Evolutionary conservation across 2,329 filamentous ascomycete genomes (phyloP).

Genomic region (Zasmidium citrigriseum): DNA sequence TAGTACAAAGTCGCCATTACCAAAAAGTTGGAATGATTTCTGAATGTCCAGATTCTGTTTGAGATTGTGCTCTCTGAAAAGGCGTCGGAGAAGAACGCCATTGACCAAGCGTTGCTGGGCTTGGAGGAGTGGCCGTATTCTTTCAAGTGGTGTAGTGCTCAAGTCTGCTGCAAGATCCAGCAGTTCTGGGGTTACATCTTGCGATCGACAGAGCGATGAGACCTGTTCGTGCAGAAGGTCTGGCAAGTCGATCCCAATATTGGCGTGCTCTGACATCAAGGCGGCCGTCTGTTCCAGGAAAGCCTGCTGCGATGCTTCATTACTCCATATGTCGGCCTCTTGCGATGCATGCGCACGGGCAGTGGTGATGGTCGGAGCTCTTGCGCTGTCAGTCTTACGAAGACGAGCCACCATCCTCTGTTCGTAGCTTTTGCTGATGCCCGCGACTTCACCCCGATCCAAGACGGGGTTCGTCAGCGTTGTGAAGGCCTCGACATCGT

Average conservation of each 20-base stretch:
- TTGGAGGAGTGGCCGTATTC: slow-evolving; percentile 60
- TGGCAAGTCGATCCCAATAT: background rate
- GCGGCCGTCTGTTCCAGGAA: slow-evolving; percentile 6
- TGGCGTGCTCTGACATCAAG: slow-evolving; percentile 7
- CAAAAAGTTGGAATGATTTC: slow-evolving; percentile 77
- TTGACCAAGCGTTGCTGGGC: slow-evolving; percentile 78
- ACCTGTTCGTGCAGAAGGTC: slow-evolving; percentile 1
- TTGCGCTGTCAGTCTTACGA: background rate
- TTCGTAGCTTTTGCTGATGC: background rate
- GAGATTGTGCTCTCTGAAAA: slow-evolving; percentile 74
- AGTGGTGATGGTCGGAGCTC: background rate
- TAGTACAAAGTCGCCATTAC: slow-evolving; percentile 80
- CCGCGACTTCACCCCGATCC: background rate
- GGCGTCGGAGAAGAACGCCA: slow-evolving; percentile 70
- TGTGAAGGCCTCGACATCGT: background rate
- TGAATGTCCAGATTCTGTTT: slow-evolving; percentile 73
- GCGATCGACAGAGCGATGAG: background rate
- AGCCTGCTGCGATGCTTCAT: slow-evolving; percentile 3
- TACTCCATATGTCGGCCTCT: background rate
- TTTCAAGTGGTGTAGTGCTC: slow-evolving; percentile 16
- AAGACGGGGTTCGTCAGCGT: background rate
- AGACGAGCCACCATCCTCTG: background rate
- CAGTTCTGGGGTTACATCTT: background rate
- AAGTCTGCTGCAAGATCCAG: background rate
- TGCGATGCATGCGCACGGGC: background rate